Conservation (phyloP, 495 filamentous ascomycete species). For the Penicillium cataractarum region DNA sequence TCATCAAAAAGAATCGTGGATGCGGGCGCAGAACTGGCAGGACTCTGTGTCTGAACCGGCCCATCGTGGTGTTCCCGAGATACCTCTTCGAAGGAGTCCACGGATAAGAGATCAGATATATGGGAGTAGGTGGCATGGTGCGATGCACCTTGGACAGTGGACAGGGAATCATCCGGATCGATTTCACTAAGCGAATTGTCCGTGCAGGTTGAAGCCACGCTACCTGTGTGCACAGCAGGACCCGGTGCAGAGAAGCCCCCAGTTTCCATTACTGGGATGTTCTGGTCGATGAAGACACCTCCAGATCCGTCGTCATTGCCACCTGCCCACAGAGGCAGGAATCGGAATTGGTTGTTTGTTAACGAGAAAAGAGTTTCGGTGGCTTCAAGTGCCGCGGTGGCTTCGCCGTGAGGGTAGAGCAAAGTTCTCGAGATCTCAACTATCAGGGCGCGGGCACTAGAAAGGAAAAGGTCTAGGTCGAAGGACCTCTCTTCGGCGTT, state of each 20-base stretch:
- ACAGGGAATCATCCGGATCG: slow-evolving; percentile 31
- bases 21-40: background rate
- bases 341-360: slow-evolving; percentile 52
- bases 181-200: slow-evolving; percentile 30
- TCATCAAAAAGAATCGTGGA: background rate
- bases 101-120: slow-evolving; percentile 31
- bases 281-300: slow-evolving; percentile 50
- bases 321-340: slow-evolving; percentile 58
- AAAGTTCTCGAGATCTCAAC: slow-evolving; percentile 20
- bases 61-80: background rate
- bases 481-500: background rate
- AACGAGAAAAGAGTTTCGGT: slow-evolving; percentile 53
- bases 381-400: slow-evolving; percentile 21
- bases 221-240: slow-evolving; percentile 47
- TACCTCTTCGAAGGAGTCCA: slow-evolving; percentile 23
- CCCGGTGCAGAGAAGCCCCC: slow-evolving; percentile 49
- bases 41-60: background rate
- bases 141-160: slow-evolving; percentile 40
- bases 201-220: slow-evolving; percentile 22
- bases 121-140: slow-evolving; percentile 37
- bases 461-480: slow-evolving; percentile 11
- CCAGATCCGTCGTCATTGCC: slow-evolving; percentile 58
- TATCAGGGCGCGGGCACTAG: slow-evolving; percentile 25
- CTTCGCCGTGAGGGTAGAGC: slow-evolving; percentile 10
- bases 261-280: slow-evolving; percentile 42